These are phyloP conservation scores for Trypanosoma platydactyli DNA, from an alignment of 208 protist genomes.

Conservation along the genomic window DNA sequence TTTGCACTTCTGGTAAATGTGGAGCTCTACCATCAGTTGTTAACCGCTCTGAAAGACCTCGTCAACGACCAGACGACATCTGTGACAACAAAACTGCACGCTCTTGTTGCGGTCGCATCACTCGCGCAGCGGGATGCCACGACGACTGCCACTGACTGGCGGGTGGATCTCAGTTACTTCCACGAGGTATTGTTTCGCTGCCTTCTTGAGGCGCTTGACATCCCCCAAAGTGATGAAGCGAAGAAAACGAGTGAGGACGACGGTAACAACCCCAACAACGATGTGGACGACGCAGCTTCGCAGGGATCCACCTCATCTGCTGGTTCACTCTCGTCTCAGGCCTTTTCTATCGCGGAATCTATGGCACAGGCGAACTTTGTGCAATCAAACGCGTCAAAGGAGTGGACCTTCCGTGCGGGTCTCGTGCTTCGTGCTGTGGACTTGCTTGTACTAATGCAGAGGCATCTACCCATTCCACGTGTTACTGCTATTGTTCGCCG, in stretches of 20 bases:
- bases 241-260: slow-evolving; percentile 34
- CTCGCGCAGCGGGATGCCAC: slow-evolving; percentile 87
- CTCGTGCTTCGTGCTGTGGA: slow-evolving; percentile 88
- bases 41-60: slow-evolving; percentile 87
- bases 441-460: slow-evolving; percentile 88
- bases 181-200: slow-evolving; percentile 90
- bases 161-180: slow-evolving; percentile 92
- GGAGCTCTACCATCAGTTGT: slow-evolving; percentile 88
- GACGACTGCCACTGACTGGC: slow-evolving; percentile 76
- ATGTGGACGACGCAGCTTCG: slow-evolving; percentile 75
- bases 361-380: slow-evolving; percentile 85
- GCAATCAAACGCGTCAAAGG: slow-evolving; percentile 76
- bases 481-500: slow-evolving; percentile 88
- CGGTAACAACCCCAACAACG: slow-evolving; percentile 7
- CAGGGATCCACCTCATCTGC: slow-evolving; percentile 82
- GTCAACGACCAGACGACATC: slow-evolving; percentile 77
- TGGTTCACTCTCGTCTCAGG: slow-evolving; percentile 87
- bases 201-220: slow-evolving; percentile 73
- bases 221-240: slow-evolving; percentile 52
- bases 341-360: slow-evolving; percentile 90
- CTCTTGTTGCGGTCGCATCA: slow-evolving; percentile 86
- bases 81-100: slow-evolving; percentile 87
- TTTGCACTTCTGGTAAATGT: slow-evolving; percentile 91
- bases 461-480: slow-evolving; percentile 81
- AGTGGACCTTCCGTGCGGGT: slow-evolving; percentile 89